Conservation (phyloP, 2,329 filamentous ascomycete genomes). For the Monilinia fructigena region DNA sequence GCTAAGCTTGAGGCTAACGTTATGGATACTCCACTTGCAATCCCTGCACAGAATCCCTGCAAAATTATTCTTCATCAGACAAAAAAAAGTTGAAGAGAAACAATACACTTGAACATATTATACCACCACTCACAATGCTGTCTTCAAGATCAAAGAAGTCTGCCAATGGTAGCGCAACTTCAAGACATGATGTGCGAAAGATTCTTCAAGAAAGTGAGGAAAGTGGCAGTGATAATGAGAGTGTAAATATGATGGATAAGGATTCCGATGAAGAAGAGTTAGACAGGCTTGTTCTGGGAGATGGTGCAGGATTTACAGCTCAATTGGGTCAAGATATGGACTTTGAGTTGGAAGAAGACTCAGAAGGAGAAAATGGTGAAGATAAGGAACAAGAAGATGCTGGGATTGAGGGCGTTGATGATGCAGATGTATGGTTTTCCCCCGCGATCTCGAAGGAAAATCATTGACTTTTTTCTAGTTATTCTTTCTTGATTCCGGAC, state of each 20-base stretch:
- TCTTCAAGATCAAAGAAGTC: conserved; percentile 37
- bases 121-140: conserved; percentile 33
- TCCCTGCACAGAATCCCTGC: conserved; percentile 10
- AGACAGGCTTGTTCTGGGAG: conserved; percentile 84
- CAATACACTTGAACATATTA: not conserved
- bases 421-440: conserved; percentile 56
- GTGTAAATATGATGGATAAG: conserved; percentile 55
- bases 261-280: conserved; percentile 83
- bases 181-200: conserved; percentile 22
- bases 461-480: conserved; percentile 33
- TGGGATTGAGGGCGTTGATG: conserved; percentile 64
- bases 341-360: conserved; percentile 28
- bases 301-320: conserved; percentile 76
- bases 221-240: conserved; percentile 35
- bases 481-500: conserved; percentile 44
- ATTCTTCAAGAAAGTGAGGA: conserved; percentile 23
- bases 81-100: conserved; percentile 20
- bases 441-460: not conserved
- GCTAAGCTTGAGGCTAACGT: not conserved
- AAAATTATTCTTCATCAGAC: conserved; percentile 11
- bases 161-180: conserved; percentile 26
- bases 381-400: conserved; percentile 48
- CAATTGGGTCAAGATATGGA: conserved; percentile 62
- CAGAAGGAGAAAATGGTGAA: conserved; percentile 40
- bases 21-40: not conserved